phyloP scores from a whole-genome alignment of 2,329 filamentous ascomycete genomes.

The Tothia fuscella region DNA sequence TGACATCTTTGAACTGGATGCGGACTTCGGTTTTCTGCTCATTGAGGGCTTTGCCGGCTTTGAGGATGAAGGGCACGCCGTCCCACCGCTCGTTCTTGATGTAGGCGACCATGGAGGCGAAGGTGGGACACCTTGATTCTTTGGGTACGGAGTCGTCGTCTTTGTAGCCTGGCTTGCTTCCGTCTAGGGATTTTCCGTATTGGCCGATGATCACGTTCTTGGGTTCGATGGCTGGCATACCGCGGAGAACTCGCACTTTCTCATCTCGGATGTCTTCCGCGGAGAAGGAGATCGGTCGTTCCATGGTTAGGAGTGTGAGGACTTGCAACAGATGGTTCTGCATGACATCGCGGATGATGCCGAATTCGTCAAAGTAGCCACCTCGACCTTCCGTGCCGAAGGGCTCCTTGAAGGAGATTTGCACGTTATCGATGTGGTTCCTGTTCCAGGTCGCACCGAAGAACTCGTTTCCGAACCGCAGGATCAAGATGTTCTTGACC shows the following conservation, averaged over 20 bases:
- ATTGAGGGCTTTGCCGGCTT: constrained; percentile 96
- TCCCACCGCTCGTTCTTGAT: constrained; percentile 99
- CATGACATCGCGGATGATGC: constrained; percentile 99
- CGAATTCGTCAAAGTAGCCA: constrained; percentile 98
- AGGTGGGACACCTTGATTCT: constrained; percentile 93
- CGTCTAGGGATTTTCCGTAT: constrained; percentile 92
- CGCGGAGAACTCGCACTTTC: constrained; percentile 81
- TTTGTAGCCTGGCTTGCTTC: constrained; percentile 94
- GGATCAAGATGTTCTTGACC: constrained; percentile 99
- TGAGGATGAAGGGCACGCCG: constrained; percentile 97
- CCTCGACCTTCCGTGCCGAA: constrained; percentile 97
- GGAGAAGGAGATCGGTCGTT: constrained; percentile 95
- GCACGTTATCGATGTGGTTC: constrained; percentile 97
- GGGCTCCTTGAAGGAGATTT: constrained; percentile 99
- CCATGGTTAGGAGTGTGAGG: constrained; percentile 91
- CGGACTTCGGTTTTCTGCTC: constrained; percentile 99
- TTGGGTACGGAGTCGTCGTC: constrained; percentile 97
- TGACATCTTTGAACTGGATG: constrained; percentile 99
- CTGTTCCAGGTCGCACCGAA: constrained; percentile 98
- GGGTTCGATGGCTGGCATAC: constrained; percentile 88
- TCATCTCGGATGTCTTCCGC: constrained; percentile 97
- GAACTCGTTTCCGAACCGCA: constrained; percentile 98
- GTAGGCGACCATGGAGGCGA: constrained; percentile 92
- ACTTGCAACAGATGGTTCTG: constrained; percentile 98
- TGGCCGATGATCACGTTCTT: constrained; percentile 99